A percentile compares a stretch with the other conserved stretches of the same genome.
Conservation (phyloP, 345 rosid species). For the Dipteronia dyeriana region DNA sequence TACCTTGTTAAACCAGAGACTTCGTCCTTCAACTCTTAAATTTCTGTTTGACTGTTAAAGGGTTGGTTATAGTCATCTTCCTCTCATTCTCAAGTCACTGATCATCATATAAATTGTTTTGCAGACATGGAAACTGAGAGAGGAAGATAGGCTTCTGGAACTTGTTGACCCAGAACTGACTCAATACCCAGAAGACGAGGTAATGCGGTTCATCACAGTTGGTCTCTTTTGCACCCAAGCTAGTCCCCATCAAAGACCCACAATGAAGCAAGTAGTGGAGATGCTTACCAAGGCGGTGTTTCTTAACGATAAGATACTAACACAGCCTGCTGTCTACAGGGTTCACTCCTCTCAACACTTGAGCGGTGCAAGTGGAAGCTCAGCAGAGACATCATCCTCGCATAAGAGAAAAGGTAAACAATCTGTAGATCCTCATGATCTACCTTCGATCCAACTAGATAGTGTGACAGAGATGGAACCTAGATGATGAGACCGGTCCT, state of each 20-base stretch:
- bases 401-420: conserved; percentile 47
- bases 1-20: not conserved
- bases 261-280: conserved; percentile 81
- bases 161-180: conserved; percentile 67
- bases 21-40: not conserved
- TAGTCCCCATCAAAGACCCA: conserved; percentile 63
- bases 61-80: not conserved
- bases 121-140: conserved; percentile 89
- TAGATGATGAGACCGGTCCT: conserved; percentile 37
- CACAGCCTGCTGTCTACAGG: conserved; percentile 65
- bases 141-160: conserved; percentile 66
- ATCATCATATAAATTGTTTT: not conserved
- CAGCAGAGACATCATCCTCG: conserved; percentile 52
- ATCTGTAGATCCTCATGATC: conserved; percentile 26
- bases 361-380: conserved; percentile 34
- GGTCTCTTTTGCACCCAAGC: conserved; percentile 92
- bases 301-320: conserved; percentile 64
- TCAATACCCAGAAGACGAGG: conserved; percentile 63
- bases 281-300: conserved; percentile 75
- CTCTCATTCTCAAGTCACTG: not conserved
- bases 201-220: conserved; percentile 60
- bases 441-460: conserved; percentile 26
- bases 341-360: conserved; percentile 26
- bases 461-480: conserved; percentile 60
- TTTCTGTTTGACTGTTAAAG: not conserved